Base-by-base conservation (phyloP, 345 rosid genomes). In the Populus euphratica region DNA sequence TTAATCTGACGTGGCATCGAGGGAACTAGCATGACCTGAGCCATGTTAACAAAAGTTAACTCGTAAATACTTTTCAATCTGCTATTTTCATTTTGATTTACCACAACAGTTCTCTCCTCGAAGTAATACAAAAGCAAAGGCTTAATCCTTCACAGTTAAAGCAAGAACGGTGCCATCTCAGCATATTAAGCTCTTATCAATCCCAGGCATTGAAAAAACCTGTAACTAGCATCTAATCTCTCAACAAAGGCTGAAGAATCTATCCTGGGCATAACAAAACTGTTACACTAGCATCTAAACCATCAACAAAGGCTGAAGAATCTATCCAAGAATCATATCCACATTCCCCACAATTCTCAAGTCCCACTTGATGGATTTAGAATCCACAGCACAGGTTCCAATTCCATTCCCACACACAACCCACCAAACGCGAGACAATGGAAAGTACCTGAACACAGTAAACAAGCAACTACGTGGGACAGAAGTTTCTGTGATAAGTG, bases 351-450 rank as follows among this genome's bases (percentile, higher is more conserved):
- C 43, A 74, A 25, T 69, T 62, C 68, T 9, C 56, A 69, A 54
- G 66, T 62, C 75, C 79, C 43, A 77, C 81, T 49, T 17, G 36
- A 33, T 49, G 66, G 77, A 72, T 67, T 74, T 65, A 74, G 79
- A 72, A 66, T 78, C 84, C 79, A 66, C n/a, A 66, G 74, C 79
- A 68, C 12, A 64, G n/a, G 43, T 66, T 72, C 69, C 73, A 78
- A 77, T 54, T 35, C 81, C 68, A 61, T 61, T 8, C 69, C 66
- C 70, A 73, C 21, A 21, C 13, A 73, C 47, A 13, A 49, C 66
- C 64, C 73, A 59, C 74, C 78, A 36, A 63, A 44, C 21, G 21
- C 0, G 47, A 69, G 66, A 59, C 17, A 21, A 73, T n/a, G 31
- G 14, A 35, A 16, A 56, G n/a, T 61, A 27, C 10, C 11, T n/a